A percentile compares a stretch with the other conserved stretches of the same genome.
Conservation (phyloP, 148 eudicot species). For the Spergularia marina region DNA sequence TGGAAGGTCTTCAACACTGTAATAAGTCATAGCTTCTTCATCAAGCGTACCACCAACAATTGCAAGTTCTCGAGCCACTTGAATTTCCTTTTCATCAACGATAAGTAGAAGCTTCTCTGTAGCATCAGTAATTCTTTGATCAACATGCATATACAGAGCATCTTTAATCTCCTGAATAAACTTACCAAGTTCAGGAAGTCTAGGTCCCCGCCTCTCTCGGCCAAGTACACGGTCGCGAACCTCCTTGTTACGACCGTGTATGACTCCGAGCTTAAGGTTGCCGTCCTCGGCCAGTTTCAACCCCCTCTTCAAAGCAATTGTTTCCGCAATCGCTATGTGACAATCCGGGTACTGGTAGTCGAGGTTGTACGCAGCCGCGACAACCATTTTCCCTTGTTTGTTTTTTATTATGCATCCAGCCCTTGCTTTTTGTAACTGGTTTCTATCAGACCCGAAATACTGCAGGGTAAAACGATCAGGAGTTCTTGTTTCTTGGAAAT, state of each 20-base stretch:
- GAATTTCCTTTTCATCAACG: neutral
- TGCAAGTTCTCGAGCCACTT: conserved; percentile 15
- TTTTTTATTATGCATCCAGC: conserved; percentile 21
- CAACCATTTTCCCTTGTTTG: neutral
- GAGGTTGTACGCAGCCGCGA: conserved; percentile 18
- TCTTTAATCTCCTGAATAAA: neutral
- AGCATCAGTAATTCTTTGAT: neutral
- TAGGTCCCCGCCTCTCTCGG: neutral
- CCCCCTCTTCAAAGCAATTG: neutral
- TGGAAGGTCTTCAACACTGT: neutral
- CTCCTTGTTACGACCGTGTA: conserved; percentile 7
- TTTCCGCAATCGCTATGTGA: conserved; percentile 11
- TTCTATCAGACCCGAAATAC: conserved; percentile 10
- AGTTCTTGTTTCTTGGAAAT: neutral
- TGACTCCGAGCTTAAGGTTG: neutral
- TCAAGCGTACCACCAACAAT: neutral
- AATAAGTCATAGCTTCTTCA: neutral
- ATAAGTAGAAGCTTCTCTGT: neutral
- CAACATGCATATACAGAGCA: neutral
- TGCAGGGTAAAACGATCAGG: neutral
- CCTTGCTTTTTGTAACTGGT: conserved; percentile 11
- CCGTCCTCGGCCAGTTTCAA: neutral
- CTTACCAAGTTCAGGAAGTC: neutral
- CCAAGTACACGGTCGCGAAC: conserved; percentile 12
- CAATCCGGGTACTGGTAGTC: neutral